phyloP scores from a whole-genome alignment of 1,284 basidiomycete genomes.

The Pulveroboletus sp. region DNA sequence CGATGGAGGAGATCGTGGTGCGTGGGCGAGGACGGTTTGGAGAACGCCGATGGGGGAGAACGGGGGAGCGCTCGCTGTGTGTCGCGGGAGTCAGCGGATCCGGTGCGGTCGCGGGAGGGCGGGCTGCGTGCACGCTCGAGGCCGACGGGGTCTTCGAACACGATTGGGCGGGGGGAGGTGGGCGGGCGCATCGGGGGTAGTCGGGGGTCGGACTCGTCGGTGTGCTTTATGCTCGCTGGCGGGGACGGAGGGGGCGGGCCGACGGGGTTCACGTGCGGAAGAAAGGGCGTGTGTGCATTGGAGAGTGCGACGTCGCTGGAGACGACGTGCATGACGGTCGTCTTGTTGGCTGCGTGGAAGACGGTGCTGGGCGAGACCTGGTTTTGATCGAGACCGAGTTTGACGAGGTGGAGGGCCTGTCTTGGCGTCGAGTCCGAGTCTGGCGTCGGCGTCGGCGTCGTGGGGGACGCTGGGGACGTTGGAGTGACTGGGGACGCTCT shows the following conservation, averaged over 20 bases:
- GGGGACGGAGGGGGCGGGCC: constrained; percentile 70
- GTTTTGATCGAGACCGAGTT: constrained; percentile 44
- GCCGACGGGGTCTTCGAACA: constrained; percentile 43
- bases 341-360: too few relatives aligned
- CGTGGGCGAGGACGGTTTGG: constrained; percentile 1
- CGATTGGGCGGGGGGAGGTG: constrained; percentile 23
- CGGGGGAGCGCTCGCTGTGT: constrained; percentile 26
- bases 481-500: too few relatives aligned
- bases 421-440: constrained; percentile 39
- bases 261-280: constrained; percentile 34
- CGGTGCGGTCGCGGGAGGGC: constrained; percentile 31
- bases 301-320: constrained; percentile 28
- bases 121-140: constrained; percentile 13
- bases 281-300: neutral
- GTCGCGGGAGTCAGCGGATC: constrained; percentile 33
- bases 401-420: constrained; percentile 42
- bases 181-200: constrained; percentile 9
- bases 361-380: constrained; percentile 39
- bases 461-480: too few relatives aligned
- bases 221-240: constrained; percentile 56
- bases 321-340: constrained; percentile 36
- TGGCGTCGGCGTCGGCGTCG: constrained; percentile 34
- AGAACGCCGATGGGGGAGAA: constrained; percentile 28
- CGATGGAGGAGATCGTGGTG: constrained; percentile 35
- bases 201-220: constrained; percentile 21